A percentile compares a stretch with the other conserved stretches of the same genome.
phyloP scores from a whole-genome alignment of 2,329 filamentous ascomycete species.

The Penicillium sp. region DNA sequence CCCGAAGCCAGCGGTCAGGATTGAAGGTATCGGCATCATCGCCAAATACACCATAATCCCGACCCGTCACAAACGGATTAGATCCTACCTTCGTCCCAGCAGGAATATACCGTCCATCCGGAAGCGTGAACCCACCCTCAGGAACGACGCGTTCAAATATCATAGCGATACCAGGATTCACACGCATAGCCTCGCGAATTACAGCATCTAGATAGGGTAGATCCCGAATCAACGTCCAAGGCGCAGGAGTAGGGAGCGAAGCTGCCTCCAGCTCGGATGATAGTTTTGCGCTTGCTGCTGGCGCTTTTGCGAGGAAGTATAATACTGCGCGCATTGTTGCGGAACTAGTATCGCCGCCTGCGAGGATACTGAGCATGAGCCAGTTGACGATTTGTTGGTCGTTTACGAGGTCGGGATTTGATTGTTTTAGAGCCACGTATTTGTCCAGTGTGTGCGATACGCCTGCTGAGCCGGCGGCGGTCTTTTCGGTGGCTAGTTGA shows the following conservation, averaged over 20 bases:
- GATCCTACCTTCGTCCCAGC: slow-evolving; percentile 36
- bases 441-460: slow-evolving; percentile 41
- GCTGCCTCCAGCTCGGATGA: slow-evolving; percentile 16
- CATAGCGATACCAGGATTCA: slow-evolving; percentile 52
- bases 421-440: slow-evolving; percentile 42
- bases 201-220: slow-evolving; percentile 52
- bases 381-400: slow-evolving; percentile 41
- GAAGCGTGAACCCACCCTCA: slow-evolving; percentile 26
- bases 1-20: slow-evolving; percentile 52
- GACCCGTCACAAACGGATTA: slow-evolving; percentile 37
- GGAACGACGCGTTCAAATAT: slow-evolving; percentile 54
- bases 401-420: slow-evolving; percentile 35
- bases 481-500: slow-evolving; percentile 10
- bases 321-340: slow-evolving; percentile 32
- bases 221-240: slow-evolving; percentile 20
- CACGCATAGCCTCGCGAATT: slow-evolving; percentile 52
- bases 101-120: slow-evolving; percentile 35
- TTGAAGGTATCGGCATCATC: slow-evolving; percentile 46
- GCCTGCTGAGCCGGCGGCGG: slow-evolving; percentile 7
- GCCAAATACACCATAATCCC: slow-evolving; percentile 47
- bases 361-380: slow-evolving; percentile 35
- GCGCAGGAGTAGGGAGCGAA: slow-evolving; percentile 13
- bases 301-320: slow-evolving; percentile 25
- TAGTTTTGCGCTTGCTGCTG: slow-evolving; percentile 14
- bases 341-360: slow-evolving; percentile 42